phyloP scores from a whole-genome alignment of 2,329 filamentous ascomycete species.

The Stachybotrys chlorohalonatus region DNA sequence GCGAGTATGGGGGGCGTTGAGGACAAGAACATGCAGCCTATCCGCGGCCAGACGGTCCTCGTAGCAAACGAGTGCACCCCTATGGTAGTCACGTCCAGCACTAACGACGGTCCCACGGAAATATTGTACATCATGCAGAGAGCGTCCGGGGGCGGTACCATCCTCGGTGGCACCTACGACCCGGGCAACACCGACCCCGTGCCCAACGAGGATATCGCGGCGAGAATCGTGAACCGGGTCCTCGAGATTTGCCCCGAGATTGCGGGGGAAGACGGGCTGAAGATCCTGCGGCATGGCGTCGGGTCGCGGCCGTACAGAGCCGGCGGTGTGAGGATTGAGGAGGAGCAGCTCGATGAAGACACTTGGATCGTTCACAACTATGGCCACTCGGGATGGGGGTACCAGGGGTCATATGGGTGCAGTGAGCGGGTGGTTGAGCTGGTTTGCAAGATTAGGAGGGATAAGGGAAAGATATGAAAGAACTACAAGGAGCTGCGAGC shows the following conservation, averaged over 20 bases:
- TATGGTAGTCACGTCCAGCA: slow-evolving; percentile 64
- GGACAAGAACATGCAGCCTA: slow-evolving; percentile 65
- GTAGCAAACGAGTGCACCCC: slow-evolving; percentile 68
- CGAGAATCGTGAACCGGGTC: slow-evolving; percentile 75
- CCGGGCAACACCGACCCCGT: slow-evolving; percentile 70
- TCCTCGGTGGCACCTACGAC: slow-evolving; percentile 81
- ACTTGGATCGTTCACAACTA: slow-evolving; percentile 71
- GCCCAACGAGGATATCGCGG: slow-evolving; percentile 70
- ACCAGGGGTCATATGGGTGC: slow-evolving; percentile 60
- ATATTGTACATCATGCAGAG: slow-evolving; percentile 75
- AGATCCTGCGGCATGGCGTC: slow-evolving; percentile 72
- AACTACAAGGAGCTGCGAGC: background rate
- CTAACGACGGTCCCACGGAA: slow-evolving; percentile 65
- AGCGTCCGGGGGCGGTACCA: slow-evolving; percentile 69
- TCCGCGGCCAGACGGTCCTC: slow-evolving; percentile 73
- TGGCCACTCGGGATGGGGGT: slow-evolving; percentile 73
- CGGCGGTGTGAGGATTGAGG: slow-evolving; percentile 68
- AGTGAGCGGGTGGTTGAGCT: slow-evolving; percentile 57
- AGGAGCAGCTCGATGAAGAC: slow-evolving; percentile 36
- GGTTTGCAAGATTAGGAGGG: slow-evolving; percentile 48
- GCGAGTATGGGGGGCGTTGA: slow-evolving; percentile 71
- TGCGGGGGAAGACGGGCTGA: slow-evolving; percentile 56
- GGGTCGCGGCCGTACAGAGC: slow-evolving; percentile 69
- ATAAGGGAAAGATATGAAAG: slow-evolving; percentile 16
- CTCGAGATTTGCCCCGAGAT: slow-evolving; percentile 57